Percentiles rank a stretch among this genome's conserved stretches.
phyloP scores from a whole-genome alignment of 495 filamentous ascomycete genomes.

The Penicillium crystallinum region DNA sequence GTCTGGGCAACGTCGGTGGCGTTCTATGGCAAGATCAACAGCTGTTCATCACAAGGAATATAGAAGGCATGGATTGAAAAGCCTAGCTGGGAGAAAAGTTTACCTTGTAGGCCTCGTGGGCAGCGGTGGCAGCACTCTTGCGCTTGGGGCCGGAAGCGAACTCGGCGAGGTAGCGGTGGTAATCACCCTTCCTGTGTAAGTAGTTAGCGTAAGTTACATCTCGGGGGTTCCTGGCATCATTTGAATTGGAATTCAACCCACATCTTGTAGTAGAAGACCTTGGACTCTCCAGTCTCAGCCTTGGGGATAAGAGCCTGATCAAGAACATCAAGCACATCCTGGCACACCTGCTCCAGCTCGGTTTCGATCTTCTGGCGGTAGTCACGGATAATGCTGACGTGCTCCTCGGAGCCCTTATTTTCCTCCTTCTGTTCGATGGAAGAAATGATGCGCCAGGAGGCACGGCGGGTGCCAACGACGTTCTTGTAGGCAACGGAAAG shows the following conservation, averaged over 20 bases:
- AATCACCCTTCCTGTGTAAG: constrained; percentile 90
- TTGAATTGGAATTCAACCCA: constrained; percentile 41
- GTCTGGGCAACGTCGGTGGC: constrained; percentile 98
- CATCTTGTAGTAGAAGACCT: constrained; percentile 99
- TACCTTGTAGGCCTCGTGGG: constrained; percentile 99
- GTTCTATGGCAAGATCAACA: constrained; percentile 52
- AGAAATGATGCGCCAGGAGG: constrained; percentile 99
- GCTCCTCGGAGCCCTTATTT: constrained; percentile 97
- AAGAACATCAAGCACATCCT: constrained; percentile 95
- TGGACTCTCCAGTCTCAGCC: constrained; percentile 96
- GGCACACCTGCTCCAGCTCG: constrained; percentile 96
- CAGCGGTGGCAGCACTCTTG: constrained; percentile 91
- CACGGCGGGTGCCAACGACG: constrained; percentile 96
- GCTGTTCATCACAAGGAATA: neutral
- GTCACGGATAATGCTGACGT: constrained; percentile 90
- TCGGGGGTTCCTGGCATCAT: neutral
- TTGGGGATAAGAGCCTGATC: constrained; percentile 95
- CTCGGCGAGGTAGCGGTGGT: constrained; percentile 98
- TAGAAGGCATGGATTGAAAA: neutral
- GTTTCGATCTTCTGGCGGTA: constrained; percentile 99
- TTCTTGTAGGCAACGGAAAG: constrained; percentile 99
- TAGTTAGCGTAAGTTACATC: neutral
- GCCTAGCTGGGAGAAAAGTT: constrained; percentile 6
- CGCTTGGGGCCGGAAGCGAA: constrained; percentile 99
- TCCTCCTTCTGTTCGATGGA: constrained; percentile 99